Evolutionary conservation across 768 basidiomycete genomes (phyloP), one percentile per base, ranked within the genome.

Genomic region (Naganishia friedmannii): DNA sequence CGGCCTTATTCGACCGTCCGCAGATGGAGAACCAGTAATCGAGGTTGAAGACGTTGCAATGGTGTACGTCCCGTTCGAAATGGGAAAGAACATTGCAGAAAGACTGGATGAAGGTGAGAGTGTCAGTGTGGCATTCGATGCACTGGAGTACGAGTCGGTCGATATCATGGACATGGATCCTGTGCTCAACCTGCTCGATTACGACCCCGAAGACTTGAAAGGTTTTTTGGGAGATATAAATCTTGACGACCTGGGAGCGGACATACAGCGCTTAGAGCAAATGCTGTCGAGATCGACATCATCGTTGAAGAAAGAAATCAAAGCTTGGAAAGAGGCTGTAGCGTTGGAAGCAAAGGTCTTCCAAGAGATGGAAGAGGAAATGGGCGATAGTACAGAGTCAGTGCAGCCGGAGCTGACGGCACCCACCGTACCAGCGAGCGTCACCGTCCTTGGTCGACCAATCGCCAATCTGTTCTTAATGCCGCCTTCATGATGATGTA

Each of bases 1-100:
- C 2, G 23, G 28, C 23, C 67, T 79, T 37, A 76, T 80, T 5
- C 42, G 78, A 37, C 79, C 79, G 42, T 74, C 75, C 10, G 74
- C 78, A 3, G 77, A 78, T 31, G 51, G 67, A 65, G 67, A 68
- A 45, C 39, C 31, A 21, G 34, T 57, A 12, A 54, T 39, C 31
- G 53, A 66, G 2, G 34, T 73, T 17, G 67, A 74, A 17, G 71
- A 70, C 21, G 69, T 71, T 12, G 78, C 75, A 13, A 75, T 79
- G 70, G 26, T 77, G 10, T 79, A 76, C 65, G 54, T 74, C 10
- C 60, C 60, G 60, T 45, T 42, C 34, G 39, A 45, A 29, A 29
- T 46, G 12, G 60, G 60, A 42, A 42, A 63, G 39, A 37, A n/a
- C n/a, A 29, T 63, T 45, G 37, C 39, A 12, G 39, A 63, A 17